These are phyloP conservation scores for Termitomyces sp. DNA, from an alignment of 768 basidiomycete genomes.

Conservation along the genomic window DNA sequence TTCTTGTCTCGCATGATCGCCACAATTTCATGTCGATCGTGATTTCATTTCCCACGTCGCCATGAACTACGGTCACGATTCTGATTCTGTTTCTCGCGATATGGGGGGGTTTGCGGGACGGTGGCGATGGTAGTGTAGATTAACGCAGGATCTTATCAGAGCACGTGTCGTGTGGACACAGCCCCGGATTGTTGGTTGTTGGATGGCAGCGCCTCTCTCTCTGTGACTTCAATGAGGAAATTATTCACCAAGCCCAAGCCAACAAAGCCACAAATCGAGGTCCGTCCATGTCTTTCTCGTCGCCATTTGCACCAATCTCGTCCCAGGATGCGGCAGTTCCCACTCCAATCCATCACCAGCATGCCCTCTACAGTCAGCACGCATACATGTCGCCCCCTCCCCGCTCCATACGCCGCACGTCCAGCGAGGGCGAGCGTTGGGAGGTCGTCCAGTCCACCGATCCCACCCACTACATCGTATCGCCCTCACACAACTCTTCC, in stretches of 20 bases:
- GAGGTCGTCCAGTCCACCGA: conserved; percentile 32
- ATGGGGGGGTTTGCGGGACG: conserved; percentile 25
- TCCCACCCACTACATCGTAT: conserved; percentile 17
- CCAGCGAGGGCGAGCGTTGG: conserved; percentile 41
- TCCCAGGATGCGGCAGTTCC: conserved; percentile 16
- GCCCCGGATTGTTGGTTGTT: conserved; percentile 7
- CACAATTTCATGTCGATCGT: conserved; percentile 32
- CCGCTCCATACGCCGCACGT: conserved; percentile 16
- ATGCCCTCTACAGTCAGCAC: conserved; percentile 22
- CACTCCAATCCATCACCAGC: conserved; percentile 35
- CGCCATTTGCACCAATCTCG: not conserved
- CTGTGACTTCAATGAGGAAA: conserved; percentile 4
- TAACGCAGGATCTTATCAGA: conserved; percentile 4
- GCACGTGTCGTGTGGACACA: conserved; percentile 3
- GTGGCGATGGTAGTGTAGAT: not conserved
- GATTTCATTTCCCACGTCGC: conserved; percentile 49
- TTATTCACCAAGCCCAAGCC: conserved; percentile 28
- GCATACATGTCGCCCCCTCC: conserved; percentile 12
- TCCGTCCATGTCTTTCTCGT: conserved; percentile 10
- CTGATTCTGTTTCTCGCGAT: not conserved
- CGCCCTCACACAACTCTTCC: conserved; percentile 46
- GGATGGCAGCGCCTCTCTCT: conserved; percentile 2
- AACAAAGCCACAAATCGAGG: conserved; percentile 30
- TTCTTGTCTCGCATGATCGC: too few species aligned
- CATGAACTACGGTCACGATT: conserved; percentile 49